Base-by-base conservation (phyloP, 2,329 filamentous ascomycete genomes). In the Colletotrichum liriopes region DNA sequence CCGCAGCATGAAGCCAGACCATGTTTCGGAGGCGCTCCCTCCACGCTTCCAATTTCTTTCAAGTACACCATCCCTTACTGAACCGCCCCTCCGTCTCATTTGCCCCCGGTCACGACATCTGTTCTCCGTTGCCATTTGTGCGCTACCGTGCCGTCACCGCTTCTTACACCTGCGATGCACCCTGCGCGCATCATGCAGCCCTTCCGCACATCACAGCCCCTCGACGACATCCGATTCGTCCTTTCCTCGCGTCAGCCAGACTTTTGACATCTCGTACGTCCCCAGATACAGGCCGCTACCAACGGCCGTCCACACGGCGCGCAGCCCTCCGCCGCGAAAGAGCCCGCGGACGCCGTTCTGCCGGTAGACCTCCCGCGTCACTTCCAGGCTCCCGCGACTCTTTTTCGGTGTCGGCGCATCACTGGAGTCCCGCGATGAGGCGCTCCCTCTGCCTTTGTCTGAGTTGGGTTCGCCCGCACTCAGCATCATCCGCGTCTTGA, bases 401-500 rank as follows among this genome's bases (percentile, higher is more conserved):
- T 54, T 55, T 12, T 62, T 20, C 11, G 47, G 20, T 35, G 8
- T 47, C 16, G 29, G 9, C 26, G 61, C 29, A 45, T 59, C n/a
- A 3, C 62, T 52, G 12, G n/a, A 16, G 14, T 32, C 26, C 26
- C 23, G 23, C 7, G 23, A 8, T n/a, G 63, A 37, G 1, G 18
- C 9, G 20, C 23, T 5, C 51, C 18, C 35, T 71, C 23, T 68
- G 39, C 32, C 37, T 71, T n/a, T 70, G 43, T 20, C 41, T 29
- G 71, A 47, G 55, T 67, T 61, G 23, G 75, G 79, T 29, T 83
- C 80, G 18, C 84, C 86, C 1, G 91, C 91, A 39, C 88, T 86
- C 35, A 98, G 85, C 95, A 97, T 98, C 82, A 97, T 93, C 61
- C 94, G 85, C 74, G 95, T 97, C 85, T 98, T 97, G 32, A 98